phyloP scores from a whole-genome alignment of 2,329 filamentous ascomycete genomes.

The Nemania sp. region DNA sequence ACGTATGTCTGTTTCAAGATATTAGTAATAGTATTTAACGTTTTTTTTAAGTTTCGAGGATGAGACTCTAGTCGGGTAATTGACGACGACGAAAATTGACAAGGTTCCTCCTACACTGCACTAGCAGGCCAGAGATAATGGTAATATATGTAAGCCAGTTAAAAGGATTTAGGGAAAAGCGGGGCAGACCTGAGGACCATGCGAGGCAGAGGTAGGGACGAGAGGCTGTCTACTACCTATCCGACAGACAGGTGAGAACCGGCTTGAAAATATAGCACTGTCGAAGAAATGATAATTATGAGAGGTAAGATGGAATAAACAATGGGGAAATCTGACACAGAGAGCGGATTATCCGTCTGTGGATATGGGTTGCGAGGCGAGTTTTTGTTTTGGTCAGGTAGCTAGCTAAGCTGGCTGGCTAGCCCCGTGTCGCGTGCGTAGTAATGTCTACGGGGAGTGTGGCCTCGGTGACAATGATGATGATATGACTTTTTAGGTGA shows the following conservation, averaged over 20 bases:
- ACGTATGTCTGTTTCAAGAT: slow-evolving; percentile 1
- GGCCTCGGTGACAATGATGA: not conserved
- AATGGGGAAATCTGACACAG: not conserved
- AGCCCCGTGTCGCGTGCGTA: slow-evolving; percentile 2
- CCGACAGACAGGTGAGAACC: slow-evolving; percentile 11
- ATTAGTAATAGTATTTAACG: slow-evolving; percentile 15
- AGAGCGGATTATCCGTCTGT: not conserved
- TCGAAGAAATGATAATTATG: not conserved
- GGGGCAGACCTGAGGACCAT: slow-evolving; percentile 16
- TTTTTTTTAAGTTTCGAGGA: not conserved
- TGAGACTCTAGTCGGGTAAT: not conserved
- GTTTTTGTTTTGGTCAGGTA: not conserved
- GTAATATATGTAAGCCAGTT: slow-evolving; percentile 17
- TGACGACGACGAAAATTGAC: not conserved
- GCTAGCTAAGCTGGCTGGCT: not conserved
- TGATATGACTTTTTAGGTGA: slow-evolving; percentile 4
- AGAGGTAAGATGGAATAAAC: not conserved
- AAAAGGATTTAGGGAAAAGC: slow-evolving; percentile 31
- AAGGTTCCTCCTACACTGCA: not conserved
- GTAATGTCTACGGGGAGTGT: slow-evolving; percentile 16
- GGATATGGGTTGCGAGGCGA: slow-evolving; percentile 1
- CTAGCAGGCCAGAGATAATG: not conserved
- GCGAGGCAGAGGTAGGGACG: slow-evolving; percentile 23
- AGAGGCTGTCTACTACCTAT: slow-evolving; percentile 4
- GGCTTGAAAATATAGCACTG: not conserved